Conservation (phyloP, 2,329 filamentous ascomycete species). For the Chrysoporthe deuterocubensis region DNA sequence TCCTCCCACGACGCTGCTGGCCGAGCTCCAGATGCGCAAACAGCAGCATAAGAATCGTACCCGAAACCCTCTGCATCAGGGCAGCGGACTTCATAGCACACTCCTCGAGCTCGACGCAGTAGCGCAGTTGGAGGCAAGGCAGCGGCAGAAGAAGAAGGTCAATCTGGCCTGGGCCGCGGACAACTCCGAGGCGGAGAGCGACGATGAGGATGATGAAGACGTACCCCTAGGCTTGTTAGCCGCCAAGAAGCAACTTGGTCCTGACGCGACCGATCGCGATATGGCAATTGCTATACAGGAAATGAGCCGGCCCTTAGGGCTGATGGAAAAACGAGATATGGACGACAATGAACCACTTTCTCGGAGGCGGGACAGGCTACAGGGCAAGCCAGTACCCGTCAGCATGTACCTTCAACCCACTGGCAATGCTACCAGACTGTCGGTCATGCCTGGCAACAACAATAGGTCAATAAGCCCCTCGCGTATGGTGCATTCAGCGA, state of each 20-base stretch:
- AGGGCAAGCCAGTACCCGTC: constrained; percentile 57
- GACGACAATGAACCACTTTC: constrained; percentile 94
- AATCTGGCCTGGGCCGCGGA: constrained; percentile 79
- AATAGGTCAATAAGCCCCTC: constrained; percentile 24
- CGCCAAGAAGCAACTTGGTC: constrained; percentile 61
- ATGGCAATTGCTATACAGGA: constrained; percentile 54
- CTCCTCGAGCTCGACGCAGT: constrained; percentile 89
- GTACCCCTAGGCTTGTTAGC: constrained; percentile 85
- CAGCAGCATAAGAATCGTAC: constrained; percentile 83
- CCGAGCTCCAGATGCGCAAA: constrained; percentile 90
- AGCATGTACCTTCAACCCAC: constrained; percentile 34
- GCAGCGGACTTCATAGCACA: constrained; percentile 87
- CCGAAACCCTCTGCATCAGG: constrained; percentile 62
- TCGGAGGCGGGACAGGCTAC: constrained; percentile 73
- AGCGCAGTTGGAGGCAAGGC: constrained; percentile 78
- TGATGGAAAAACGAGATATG: constrained; percentile 80
- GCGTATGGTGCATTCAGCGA: neutral
- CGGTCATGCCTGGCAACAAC: constrained; percentile 20
- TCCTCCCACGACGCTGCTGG: constrained; percentile 85
- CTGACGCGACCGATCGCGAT: constrained; percentile 38
- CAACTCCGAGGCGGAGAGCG: constrained; percentile 49
- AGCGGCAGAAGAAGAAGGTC: constrained; percentile 74
- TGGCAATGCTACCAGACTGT: constrained; percentile 24
- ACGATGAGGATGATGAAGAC: constrained; percentile 75
- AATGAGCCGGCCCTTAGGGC: constrained; percentile 68